Conservation (phyloP, 148 eudicot genomes). For the Chenopodium quinoa region DNA sequence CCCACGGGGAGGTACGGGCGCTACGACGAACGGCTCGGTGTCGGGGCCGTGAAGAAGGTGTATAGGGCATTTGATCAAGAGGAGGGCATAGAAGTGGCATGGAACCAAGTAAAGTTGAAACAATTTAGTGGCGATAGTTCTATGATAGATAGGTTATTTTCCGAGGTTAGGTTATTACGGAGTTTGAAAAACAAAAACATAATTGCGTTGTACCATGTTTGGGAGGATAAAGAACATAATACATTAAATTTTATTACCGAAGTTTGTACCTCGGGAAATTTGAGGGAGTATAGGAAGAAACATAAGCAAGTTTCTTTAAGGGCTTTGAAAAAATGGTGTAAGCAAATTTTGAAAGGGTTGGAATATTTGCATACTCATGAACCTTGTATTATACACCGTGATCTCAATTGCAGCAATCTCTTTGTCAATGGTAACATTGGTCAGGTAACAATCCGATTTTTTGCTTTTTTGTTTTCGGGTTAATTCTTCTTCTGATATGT, state of each 20-base stretch:
- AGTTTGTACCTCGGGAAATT: constrained; percentile 70
- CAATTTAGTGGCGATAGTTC: constrained; percentile 40
- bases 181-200: constrained; percentile 58
- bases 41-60: constrained; percentile 70
- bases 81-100: constrained; percentile 87
- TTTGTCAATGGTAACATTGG: constrained; percentile 85
- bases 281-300: constrained; percentile 76
- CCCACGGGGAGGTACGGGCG: constrained; percentile 79
- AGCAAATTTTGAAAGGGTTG: constrained; percentile 74
- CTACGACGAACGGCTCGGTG: constrained; percentile 60
- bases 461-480: neutral
- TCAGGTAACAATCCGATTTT: constrained; percentile 42
- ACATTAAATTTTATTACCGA: constrained; percentile 80
- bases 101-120: constrained; percentile 76
- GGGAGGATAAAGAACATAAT: constrained; percentile 47
- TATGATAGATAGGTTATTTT: constrained; percentile 54
- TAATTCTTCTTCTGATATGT: no score
- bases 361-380: constrained; percentile 71
- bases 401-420: constrained; percentile 77
- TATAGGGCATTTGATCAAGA: constrained; percentile 83
- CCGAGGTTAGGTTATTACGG: constrained; percentile 60
- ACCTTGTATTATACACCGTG: constrained; percentile 79
- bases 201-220: constrained; percentile 47
- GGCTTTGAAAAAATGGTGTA: constrained; percentile 87
- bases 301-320: constrained; percentile 68